Evolutionary conservation across 192 early-diverging fungal genomes (phyloP).

Genomic region (Coemansia sp.): DNA sequence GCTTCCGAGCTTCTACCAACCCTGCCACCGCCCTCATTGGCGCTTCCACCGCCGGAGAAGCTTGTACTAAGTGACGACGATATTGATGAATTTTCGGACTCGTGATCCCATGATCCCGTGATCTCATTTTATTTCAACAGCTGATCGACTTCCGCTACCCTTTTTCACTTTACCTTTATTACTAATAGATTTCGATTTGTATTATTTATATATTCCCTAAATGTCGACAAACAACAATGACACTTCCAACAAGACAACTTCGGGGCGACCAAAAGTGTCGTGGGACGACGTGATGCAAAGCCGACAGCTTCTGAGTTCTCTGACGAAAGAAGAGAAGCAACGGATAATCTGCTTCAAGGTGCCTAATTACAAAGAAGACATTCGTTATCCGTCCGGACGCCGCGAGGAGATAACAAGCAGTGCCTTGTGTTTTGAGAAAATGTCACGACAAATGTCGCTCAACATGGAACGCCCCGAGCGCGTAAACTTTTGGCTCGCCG

Average conservation of each 20-base stretch:
- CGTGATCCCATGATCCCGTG: constrained; percentile 4
- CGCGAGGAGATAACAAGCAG: background rate
- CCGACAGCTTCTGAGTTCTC: background rate
- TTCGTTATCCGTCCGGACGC: constrained; percentile 12
- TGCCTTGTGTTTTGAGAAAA: background rate
- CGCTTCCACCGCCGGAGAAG: constrained; percentile 13
- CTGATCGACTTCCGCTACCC: background rate
- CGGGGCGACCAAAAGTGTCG: constrained; percentile 7
- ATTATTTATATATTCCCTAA: background rate
- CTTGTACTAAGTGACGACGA: constrained; percentile 50
- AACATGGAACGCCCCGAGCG: background rate
- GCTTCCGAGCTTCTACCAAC: constrained; percentile 4
- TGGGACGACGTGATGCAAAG: constrained; percentile 3
- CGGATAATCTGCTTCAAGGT: background rate
- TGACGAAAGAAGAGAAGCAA: background rate
- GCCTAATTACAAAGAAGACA: constrained; percentile 5
- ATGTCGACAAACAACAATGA: constrained; percentile 5
- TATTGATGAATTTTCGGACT: constrained; percentile 49
- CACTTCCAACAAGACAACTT: background rate
- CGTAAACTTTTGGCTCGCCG: background rate
- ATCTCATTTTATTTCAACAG: background rate
- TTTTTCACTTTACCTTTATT: background rate
- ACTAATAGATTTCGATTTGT: background rate
- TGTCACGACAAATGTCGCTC: background rate
- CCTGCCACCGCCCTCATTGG: background rate